phyloP scores from a whole-genome alignment of 225 moss, liverwort and hornwort genomes.

The Marchantia paleacea region DNA sequence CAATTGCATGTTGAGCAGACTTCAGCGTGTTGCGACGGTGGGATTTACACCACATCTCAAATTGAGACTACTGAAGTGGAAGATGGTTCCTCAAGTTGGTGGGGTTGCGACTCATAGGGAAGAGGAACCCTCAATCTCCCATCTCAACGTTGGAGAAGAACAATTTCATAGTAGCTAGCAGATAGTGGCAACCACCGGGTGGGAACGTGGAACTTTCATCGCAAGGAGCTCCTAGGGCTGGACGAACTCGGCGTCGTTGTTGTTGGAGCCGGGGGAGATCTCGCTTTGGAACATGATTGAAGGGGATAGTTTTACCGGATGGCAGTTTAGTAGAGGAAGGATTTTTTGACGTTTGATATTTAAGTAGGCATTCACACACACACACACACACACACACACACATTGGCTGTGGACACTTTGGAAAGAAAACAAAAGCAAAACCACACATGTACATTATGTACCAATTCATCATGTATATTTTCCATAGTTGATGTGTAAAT shows the following conservation, averaged over 20 bases:
- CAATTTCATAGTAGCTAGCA: slow-evolving; percentile 31
- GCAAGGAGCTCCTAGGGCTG: slow-evolving; percentile 16
- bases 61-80: not conserved
- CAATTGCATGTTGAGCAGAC: not conserved
- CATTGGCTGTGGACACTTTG: slow-evolving; percentile 3
- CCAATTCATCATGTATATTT: not conserved
- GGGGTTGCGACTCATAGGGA: not conserved
- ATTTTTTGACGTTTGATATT: not conserved
- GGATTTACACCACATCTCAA: too few relatives aligned
- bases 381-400: too few relatives aligned
- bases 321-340: not conserved
- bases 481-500: slow-evolving; percentile 22
- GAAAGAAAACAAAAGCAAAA: not conserved
- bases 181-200: slow-evolving; percentile 67
- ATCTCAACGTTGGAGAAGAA: slow-evolving; percentile 22
- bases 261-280: slow-evolving; percentile 23
- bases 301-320: not conserved
- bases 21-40: not conserved
- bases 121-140: not conserved
- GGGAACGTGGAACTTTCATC: slow-evolving; percentile 44
- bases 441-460: slow-evolving; percentile 17
- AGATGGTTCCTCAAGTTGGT: not conserved
- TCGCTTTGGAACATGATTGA: slow-evolving; percentile 11
- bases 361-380: not conserved
- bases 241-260: slow-evolving; percentile 23